A percentile compares a stretch with the other conserved stretches of the same genome.
Conservation (phyloP, 805 yeast species). For the Zygosaccharomyces siamensis region DNA sequence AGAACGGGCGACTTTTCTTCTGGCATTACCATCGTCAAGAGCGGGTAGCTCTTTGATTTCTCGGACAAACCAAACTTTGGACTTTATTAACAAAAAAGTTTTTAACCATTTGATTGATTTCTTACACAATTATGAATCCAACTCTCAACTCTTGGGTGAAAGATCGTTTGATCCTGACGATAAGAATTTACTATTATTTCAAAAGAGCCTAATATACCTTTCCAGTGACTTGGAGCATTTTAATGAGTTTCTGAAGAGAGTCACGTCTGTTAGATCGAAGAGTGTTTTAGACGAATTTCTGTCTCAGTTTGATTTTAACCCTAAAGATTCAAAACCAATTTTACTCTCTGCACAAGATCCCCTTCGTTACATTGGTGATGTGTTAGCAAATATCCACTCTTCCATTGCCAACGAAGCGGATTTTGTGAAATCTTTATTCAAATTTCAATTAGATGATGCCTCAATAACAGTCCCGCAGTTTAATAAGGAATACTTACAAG, state of each 20-base stretch:
- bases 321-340: constrained; percentile 43
- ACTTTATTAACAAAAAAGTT: constrained; percentile 52
- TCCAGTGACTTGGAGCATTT: constrained; percentile 47
- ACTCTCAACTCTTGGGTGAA: constrained; percentile 16
- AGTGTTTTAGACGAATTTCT: constrained; percentile 62
- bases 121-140: constrained; percentile 29
- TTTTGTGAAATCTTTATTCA: constrained; percentile 58
- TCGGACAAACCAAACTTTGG: constrained; percentile 49
- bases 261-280: constrained; percentile 68
- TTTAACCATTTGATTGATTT: constrained; percentile 39
- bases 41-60: constrained; percentile 63
- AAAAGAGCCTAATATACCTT: constrained; percentile 33
- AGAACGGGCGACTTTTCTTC: constrained; percentile 60
- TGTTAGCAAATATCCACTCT: constrained; percentile 83
- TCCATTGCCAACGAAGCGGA: constrained; percentile 85
- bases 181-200: constrained; percentile 25
- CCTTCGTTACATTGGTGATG: constrained; percentile 74
- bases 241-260: constrained; percentile 53
- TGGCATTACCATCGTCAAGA: constrained; percentile 62
- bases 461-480: constrained; percentile 20
- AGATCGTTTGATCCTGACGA: constrained; percentile 14
- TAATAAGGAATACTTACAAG: constrained; percentile 26
- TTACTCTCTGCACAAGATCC: constrained; percentile 74
- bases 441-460: constrained; percentile 26
- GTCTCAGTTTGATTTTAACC: constrained; percentile 43